These are phyloP conservation scores for Hanseniaspora singularis DNA, from an alignment of 805 yeast species.

Conservation along the genomic window DNA sequence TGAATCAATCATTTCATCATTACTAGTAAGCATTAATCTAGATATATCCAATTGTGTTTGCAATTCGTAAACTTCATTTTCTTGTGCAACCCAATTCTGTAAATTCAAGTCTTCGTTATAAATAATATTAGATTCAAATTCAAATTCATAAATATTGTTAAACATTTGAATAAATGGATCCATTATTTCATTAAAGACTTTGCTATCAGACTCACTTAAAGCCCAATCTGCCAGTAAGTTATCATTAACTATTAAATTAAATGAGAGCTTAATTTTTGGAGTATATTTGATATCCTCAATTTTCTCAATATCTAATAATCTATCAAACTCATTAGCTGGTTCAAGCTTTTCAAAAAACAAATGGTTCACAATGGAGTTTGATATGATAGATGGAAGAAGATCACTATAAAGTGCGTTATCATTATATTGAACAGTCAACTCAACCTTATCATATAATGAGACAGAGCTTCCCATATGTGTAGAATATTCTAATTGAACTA, in stretches of 20 bases:
- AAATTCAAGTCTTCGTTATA: constrained; percentile 38
- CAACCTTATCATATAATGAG: constrained; percentile 7
- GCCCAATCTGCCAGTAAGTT: constrained; percentile 65
- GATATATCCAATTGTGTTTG: constrained; percentile 68
- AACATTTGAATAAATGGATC: constrained; percentile 45
- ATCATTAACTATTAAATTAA: constrained; percentile 62
- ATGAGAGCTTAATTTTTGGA: constrained; percentile 61
- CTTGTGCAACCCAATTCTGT: constrained; percentile 23
- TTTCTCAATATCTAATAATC: constrained; percentile 16
- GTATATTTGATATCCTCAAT: constrained; percentile 29
- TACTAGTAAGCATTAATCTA: constrained; percentile 46
- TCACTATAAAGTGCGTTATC: constrained; percentile 27
- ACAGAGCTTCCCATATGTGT: constrained; percentile 36
- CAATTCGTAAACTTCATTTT: constrained; percentile 33
- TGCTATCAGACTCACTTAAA: constrained; percentile 32
- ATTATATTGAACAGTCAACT: constrained; percentile 10
- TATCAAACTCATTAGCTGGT: constrained; percentile 15
- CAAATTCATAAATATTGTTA: constrained; percentile 50
- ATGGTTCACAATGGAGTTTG: constrained; percentile 40
- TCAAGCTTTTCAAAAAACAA: constrained; percentile 35
- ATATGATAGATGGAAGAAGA: constrained; percentile 49
- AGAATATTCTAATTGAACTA: constrained; percentile 31
- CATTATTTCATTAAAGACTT: constrained; percentile 39
- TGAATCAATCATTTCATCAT: constrained; percentile 43
- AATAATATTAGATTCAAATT: constrained; percentile 68